Evolutionary conservation across 371 early-diverging fungal genomes (phyloP).

Genomic region (Rhizopus sp.): DNA sequence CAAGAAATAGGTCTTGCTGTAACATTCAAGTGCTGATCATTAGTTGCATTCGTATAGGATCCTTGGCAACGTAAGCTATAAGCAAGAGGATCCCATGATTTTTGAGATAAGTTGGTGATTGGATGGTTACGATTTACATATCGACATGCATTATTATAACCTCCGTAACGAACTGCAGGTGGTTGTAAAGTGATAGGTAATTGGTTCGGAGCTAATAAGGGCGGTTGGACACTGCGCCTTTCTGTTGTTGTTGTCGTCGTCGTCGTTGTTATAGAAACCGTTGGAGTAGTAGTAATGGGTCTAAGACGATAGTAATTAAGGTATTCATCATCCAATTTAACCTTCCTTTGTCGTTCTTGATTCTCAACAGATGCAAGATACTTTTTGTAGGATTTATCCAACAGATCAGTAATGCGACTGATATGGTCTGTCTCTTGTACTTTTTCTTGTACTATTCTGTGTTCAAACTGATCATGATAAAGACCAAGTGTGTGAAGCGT

Average conservation of each 20-base stretch:
- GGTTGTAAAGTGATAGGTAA: slow-evolving; percentile 16
- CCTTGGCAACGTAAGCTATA: slow-evolving; percentile 23
- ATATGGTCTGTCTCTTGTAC: background rate
- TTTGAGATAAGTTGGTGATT: slow-evolving; percentile 26
- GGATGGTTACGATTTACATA: slow-evolving; percentile 13
- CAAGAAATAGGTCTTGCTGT: slow-evolving; percentile 21
- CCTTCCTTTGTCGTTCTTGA: background rate
- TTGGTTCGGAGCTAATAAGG: slow-evolving; percentile 8
- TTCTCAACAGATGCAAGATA: background rate
- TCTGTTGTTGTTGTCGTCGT: slow-evolving; percentile 15
- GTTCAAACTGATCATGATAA: slow-evolving; percentile 7
- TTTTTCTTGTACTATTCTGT: background rate
- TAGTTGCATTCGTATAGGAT: slow-evolving; percentile 1
- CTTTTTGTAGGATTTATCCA: background rate
- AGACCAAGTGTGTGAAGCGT: slow-evolving; percentile 31
- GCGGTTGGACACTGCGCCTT: background rate
- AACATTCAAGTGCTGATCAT: slow-evolving; percentile 4
- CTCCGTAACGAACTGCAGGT: slow-evolving; percentile 16
- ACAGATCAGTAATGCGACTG: background rate
- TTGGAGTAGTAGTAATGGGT: background rate
- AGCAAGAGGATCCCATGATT: slow-evolving; percentile 32
- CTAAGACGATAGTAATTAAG: too few relatives aligned
- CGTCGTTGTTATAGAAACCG: background rate
- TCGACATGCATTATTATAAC: slow-evolving; percentile 5
- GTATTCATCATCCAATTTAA: background rate